A percentile compares a stretch with the other conserved stretches of the same genome.
Evolutionary conservation across 208 protist genomes (phyloP).

Genomic region (Borovskyia barvae): DNA sequence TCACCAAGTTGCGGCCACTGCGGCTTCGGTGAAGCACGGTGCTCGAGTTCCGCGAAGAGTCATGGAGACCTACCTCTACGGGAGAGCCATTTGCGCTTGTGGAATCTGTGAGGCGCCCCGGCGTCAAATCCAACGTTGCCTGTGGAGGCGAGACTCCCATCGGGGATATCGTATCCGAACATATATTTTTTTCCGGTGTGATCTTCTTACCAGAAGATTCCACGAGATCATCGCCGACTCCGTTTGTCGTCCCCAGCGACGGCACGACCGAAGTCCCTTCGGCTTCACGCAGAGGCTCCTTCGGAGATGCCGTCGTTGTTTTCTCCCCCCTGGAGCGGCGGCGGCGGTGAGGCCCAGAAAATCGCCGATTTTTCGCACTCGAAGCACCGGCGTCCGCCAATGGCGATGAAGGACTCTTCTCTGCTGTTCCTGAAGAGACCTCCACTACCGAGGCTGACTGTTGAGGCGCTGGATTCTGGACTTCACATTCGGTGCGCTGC

Average conservation of each 20-base stretch:
- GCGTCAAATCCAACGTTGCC: background rate
- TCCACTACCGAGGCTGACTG: too few species aligned
- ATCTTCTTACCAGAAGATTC: background rate
- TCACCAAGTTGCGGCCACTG: slow-evolving; percentile 4
- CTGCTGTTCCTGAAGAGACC: too few species aligned
- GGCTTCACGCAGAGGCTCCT: too few species aligned
- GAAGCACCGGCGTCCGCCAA: too few species aligned
- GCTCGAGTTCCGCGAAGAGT: slow-evolving; percentile 1
- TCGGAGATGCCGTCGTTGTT: too few species aligned
- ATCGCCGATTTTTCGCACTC: too few species aligned
- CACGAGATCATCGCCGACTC: background rate
- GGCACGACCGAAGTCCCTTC: too few species aligned
- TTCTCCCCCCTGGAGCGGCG: too few species aligned
- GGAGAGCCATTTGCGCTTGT: slow-evolving; percentile 4
- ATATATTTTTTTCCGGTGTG: slow-evolving; percentile 11
- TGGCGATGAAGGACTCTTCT: too few species aligned
- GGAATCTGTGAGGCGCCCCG: slow-evolving; percentile 2
- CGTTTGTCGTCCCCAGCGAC: background rate
- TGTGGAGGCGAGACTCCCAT: background rate
- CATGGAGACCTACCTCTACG: slow-evolving; percentile 3
- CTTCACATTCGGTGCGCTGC: background rate
- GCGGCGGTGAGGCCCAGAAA: too few species aligned
- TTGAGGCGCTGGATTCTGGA: background rate
- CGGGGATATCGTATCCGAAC: background rate
- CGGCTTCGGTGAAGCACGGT: slow-evolving; percentile 6